Evolutionary conservation across 441 rosid genomes (phyloP).

Genomic region (Macaranga tanarius): DNA sequence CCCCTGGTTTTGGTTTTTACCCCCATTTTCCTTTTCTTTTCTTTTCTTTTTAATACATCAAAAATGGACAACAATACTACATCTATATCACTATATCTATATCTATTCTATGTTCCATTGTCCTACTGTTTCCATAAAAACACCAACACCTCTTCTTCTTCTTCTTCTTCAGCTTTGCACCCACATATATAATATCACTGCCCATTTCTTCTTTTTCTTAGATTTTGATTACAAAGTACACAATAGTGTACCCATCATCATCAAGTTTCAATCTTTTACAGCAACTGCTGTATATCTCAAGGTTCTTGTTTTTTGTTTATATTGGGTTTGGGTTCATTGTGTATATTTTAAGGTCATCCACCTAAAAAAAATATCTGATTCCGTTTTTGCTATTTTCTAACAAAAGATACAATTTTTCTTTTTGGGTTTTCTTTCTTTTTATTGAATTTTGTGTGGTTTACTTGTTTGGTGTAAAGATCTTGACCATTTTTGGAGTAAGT

Average conservation of each 20-base stretch:
- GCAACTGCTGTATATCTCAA: too few relatives aligned
- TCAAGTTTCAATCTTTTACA: background rate
- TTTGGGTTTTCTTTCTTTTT: background rate
- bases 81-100: background rate
- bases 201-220: background rate
- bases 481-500: background rate
- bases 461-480: background rate
- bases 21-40: constrained; percentile 1
- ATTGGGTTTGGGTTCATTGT: background rate
- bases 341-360: too few relatives aligned
- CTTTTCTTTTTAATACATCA: too few relatives aligned
- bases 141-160: background rate
- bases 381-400: background rate
- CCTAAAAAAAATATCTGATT: constrained; percentile 2
- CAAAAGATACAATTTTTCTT: background rate
- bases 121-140: background rate
- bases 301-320: background rate
- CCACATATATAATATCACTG: too few relatives aligned
- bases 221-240: background rate
- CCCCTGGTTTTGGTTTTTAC: constrained; percentile 40
- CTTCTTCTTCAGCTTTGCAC: background rate
- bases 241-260: background rate
- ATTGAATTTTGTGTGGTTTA: background rate
- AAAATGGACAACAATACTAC: background rate
- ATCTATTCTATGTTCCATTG: constrained; percentile 2